Evolutionary conservation across 768 basidiomycete genomes (phyloP), one percentile per base, ranked within the genome.

Genomic region (Serendipita sp.): DNA sequence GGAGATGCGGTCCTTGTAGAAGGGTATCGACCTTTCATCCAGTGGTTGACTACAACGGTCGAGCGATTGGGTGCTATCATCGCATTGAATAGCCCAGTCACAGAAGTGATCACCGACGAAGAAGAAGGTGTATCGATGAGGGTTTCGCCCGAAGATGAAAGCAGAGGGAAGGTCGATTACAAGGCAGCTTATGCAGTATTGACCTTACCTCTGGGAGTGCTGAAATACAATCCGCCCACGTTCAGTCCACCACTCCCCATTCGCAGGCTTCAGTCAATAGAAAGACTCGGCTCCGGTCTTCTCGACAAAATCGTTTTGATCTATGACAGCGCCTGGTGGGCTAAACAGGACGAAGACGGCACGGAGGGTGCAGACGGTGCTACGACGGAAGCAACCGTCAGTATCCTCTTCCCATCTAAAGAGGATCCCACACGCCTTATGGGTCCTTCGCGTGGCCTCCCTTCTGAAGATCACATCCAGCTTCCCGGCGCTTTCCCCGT

Each of bases 271-370:
- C 43, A 63, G 16, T 51, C 65, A 20, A 64, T 69, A n/a, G n/a
- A 38, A 24, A 60, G 65, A 3, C 67, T 67, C 30, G 51, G 62
- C 13, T 65, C 67, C 42, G 71, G 71, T 31, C 56, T 64, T 30
- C 68, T 72, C 58, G 68, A 68, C 33, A 72, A 72, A 64, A 42
- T 71, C 38, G 67, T 69, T n/a, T 61, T 72, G 14, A 56, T 60
- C 26, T 71, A 70, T 64, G 43, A 63, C 0, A 11, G 33, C 3
- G 58, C 67, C 4, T 72, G 70, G 71, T 72, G 71, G 71, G 53
- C 53, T 4, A 24, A 28, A 22, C 20, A 9, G 5, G 45, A n/a
- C 5, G 45, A 7, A 5, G 45, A n/a, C 17, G 45, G 26, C n/a
- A 7, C n/a, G n/a, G 26, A 20, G 45, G 45, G 45, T 9, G 34